These are phyloP conservation scores for Populus ilicifolia DNA, from an alignment of 345 rosid species.

Conservation along the genomic window DNA sequence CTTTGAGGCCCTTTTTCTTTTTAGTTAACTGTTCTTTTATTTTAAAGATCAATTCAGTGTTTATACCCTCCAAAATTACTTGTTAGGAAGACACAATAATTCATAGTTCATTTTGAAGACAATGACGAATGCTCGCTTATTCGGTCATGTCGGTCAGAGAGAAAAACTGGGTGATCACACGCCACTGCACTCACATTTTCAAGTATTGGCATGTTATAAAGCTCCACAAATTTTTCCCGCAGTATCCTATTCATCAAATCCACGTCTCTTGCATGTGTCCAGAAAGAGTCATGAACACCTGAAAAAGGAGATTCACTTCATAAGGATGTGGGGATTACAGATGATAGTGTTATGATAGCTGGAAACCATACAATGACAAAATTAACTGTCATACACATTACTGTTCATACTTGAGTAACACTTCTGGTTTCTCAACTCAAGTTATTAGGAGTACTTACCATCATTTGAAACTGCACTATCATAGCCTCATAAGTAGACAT, in stretches of 20 bases:
- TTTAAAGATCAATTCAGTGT: not conserved
- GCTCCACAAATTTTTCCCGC: slow-evolving; percentile 86
- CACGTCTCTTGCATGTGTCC: slow-evolving; percentile 97
- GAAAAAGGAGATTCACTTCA: slow-evolving; percentile 24
- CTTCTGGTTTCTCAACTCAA: not conserved
- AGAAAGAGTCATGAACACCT: slow-evolving; percentile 98
- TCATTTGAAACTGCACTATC: not conserved
- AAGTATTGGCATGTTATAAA: slow-evolving; percentile 71
- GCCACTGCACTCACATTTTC: slow-evolving; percentile 68
- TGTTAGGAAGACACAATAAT: not conserved
- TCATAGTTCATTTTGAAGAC: not conserved
- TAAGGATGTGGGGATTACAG: not conserved
- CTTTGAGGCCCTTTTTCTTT: not conserved
- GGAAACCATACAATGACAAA: not conserved
- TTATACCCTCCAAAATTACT: not conserved
- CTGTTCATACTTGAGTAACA: not conserved
- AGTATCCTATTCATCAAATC: slow-evolving; percentile 89
- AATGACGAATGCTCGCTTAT: not conserved
- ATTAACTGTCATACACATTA: not conserved
- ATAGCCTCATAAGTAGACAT: not conserved
- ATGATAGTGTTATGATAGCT: not conserved
- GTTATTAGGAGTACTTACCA: not conserved
- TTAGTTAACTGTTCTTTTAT: not conserved
- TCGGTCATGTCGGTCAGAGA: not conserved
- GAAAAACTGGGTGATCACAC: slow-evolving; percentile 6